Percentiles rank a stretch among this genome's conserved stretches.
phyloP scores from a whole-genome alignment of 2,329 filamentous ascomycete species.

The Alternaria consortialis region DNA sequence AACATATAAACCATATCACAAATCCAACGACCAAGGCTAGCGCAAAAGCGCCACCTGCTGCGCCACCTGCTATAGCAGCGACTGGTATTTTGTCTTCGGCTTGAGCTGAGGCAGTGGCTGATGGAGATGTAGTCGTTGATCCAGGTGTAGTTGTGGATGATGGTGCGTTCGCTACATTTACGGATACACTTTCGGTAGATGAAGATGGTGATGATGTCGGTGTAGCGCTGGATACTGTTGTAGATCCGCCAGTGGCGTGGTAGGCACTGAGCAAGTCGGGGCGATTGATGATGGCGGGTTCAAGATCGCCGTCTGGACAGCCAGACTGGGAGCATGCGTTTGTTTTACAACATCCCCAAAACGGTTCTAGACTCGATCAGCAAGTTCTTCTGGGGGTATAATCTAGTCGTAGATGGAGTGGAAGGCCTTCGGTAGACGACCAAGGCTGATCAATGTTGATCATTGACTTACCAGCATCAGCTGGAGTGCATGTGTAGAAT shows the following conservation, averaged over 20 bases:
- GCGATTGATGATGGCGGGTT: slow-evolving; percentile 28
- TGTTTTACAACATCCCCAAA: slow-evolving; percentile 52
- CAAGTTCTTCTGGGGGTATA: not conserved
- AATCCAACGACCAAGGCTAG: slow-evolving; percentile 25
- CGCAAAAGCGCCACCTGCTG: slow-evolving; percentile 30
- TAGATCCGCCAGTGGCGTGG: slow-evolving; percentile 19
- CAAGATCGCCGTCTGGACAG: slow-evolving; percentile 42
- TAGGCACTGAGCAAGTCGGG: slow-evolving; percentile 24
- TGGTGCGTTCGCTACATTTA: not conserved
- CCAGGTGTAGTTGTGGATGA: not conserved
- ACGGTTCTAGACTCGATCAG: slow-evolving; percentile 24
- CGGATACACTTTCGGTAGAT: not conserved
- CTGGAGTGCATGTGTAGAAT: slow-evolving; percentile 49
- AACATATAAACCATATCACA: slow-evolving; percentile 29
- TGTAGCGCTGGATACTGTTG: slow-evolving; percentile 8
- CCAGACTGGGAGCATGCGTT: slow-evolving; percentile 44
- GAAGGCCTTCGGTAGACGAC: not conserved
- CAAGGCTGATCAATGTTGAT: not conserved
- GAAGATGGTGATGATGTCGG: slow-evolving; percentile 9
- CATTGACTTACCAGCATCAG: slow-evolving; percentile 10
- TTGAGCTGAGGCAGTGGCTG: not conserved
- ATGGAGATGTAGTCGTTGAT: slow-evolving; percentile 4
- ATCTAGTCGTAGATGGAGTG: not conserved
- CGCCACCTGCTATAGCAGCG: slow-evolving; percentile 38
- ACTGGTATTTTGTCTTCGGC: slow-evolving; percentile 14